These are phyloP conservation scores for Bipolaris zeicola DNA, from an alignment of 2,329 filamentous ascomycete species.

Conservation along the genomic window DNA sequence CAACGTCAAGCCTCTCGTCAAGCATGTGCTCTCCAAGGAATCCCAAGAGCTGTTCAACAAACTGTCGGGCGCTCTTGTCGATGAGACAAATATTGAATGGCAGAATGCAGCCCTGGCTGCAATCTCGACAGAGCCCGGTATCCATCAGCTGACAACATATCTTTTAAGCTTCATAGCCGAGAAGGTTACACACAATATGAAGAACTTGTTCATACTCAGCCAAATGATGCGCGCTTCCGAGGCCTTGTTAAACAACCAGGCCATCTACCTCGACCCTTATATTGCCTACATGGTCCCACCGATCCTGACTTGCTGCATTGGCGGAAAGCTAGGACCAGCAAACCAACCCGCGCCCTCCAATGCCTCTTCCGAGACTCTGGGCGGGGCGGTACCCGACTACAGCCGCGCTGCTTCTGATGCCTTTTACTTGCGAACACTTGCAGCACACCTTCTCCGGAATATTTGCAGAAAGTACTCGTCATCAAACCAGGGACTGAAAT, in stretches of 20 bases:
- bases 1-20: conserved; percentile 85
- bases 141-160: conserved; percentile 95
- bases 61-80: conserved; percentile 84
- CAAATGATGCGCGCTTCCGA: conserved; percentile 92
- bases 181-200: conserved; percentile 91
- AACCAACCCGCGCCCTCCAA: conserved; percentile 57
- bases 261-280: conserved; percentile 75
- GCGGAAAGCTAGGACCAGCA: conserved; percentile 73
- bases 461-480: conserved; percentile 82
- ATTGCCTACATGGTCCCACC: conserved; percentile 77
- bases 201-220: conserved; percentile 84
- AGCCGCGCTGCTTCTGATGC: conserved; percentile 55
- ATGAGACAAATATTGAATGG: conserved; percentile 85
- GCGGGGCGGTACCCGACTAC: conserved; percentile 37
- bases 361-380: conserved; percentile 54
- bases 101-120: conserved; percentile 85
- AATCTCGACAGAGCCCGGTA: conserved; percentile 83
- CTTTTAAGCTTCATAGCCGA: conserved; percentile 96
- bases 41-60: conserved; percentile 97
- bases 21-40: conserved; percentile 95
- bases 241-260: conserved; percentile 81
- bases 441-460: conserved; percentile 78
- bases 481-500: conserved; percentile 80
- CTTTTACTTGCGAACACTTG: conserved; percentile 82
- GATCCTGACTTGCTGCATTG: conserved; percentile 88